Percentiles rank a stretch among this genome's conserved stretches.
Conservation (phyloP, 495 filamentous ascomycete genomes). For the Penicillium paxilli region DNA sequence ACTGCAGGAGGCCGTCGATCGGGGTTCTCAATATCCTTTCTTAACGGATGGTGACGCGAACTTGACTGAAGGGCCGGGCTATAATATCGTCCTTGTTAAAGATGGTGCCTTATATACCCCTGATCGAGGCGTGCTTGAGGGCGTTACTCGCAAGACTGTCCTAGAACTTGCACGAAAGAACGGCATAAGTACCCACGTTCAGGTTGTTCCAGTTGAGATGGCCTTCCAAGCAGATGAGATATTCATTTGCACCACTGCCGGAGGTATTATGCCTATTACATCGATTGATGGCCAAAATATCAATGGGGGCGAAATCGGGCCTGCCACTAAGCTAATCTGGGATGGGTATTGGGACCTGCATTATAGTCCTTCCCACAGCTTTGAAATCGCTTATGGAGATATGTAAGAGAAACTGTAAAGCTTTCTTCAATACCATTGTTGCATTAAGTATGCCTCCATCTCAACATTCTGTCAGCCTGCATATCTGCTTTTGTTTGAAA, state of each 20-base stretch:
- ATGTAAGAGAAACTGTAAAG: background rate
- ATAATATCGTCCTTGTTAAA: conserved; percentile 35
- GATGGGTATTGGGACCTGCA: conserved; percentile 42
- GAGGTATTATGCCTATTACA: conserved; percentile 44
- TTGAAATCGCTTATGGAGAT: background rate
- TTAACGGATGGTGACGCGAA: conserved; percentile 38
- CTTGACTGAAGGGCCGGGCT: conserved; percentile 33
- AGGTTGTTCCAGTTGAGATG: conserved; percentile 31
- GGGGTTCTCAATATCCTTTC: conserved; percentile 33
- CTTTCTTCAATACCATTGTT: too few species aligned
- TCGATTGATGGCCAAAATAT: conserved; percentile 34
- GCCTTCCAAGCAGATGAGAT: conserved; percentile 35
- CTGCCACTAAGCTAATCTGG: conserved; percentile 42
- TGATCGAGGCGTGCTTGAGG: conserved; percentile 30
- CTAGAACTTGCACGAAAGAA: conserved; percentile 24
- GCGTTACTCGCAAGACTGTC: conserved; percentile 34
- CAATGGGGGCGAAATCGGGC: conserved; percentile 33
- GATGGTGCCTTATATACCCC: conserved; percentile 33
- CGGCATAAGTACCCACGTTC: conserved; percentile 21
- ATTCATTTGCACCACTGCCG: conserved; percentile 42
- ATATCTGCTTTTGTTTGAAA: too few species aligned
- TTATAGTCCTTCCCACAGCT: conserved; percentile 33
- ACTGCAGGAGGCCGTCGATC: conserved; percentile 29
- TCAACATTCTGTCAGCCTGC: too few species aligned
- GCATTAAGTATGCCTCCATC: too few species aligned